Conservation (phyloP, 371 early-diverging fungal genomes). For the Dichotomocladium elegans region DNA sequence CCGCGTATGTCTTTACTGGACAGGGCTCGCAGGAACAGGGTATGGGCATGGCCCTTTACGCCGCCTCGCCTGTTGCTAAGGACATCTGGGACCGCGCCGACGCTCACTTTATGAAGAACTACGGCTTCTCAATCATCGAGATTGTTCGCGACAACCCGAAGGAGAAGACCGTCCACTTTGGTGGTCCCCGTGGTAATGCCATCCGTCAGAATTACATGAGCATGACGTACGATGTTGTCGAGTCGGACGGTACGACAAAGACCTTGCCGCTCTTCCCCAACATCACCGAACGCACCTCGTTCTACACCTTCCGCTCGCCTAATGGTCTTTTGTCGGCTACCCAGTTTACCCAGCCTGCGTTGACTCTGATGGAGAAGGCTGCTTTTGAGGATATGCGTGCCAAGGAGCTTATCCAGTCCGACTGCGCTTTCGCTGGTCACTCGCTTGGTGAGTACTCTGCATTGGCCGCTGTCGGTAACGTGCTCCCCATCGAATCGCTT, state of each 20-base stretch:
- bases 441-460: slow-evolving; percentile 96
- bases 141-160: slow-evolving; percentile 93
- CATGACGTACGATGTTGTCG: slow-evolving; percentile 88
- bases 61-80: slow-evolving; percentile 78
- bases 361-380: slow-evolving; percentile 92
- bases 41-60: slow-evolving; percentile 97
- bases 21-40: slow-evolving; percentile 95
- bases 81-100: slow-evolving; percentile 95
- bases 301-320: slow-evolving; percentile 89
- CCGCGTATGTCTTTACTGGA: slow-evolving; percentile 93
- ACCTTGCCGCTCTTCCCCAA: slow-evolving; percentile 88
- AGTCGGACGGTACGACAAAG: slow-evolving; percentile 65
- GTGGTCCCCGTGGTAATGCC: slow-evolving; percentile 85
- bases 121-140: slow-evolving; percentile 90
- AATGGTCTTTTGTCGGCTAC: slow-evolving; percentile 91
- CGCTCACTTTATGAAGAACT: slow-evolving; percentile 78
- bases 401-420: slow-evolving; percentile 79
- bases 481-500: slow-evolving; percentile 80
- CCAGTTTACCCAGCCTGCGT: slow-evolving; percentile 94
- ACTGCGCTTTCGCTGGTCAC: slow-evolving; percentile 94
- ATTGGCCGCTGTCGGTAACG: slow-evolving; percentile 86
- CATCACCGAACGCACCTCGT: slow-evolving; percentile 77
- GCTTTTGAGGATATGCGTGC: slow-evolving; percentile 90
- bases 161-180: slow-evolving; percentile 90
- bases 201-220: slow-evolving; percentile 88